Evolutionary conservation across 129 eudicot species (phyloP).

Genomic region (Arctium lappa): DNA sequence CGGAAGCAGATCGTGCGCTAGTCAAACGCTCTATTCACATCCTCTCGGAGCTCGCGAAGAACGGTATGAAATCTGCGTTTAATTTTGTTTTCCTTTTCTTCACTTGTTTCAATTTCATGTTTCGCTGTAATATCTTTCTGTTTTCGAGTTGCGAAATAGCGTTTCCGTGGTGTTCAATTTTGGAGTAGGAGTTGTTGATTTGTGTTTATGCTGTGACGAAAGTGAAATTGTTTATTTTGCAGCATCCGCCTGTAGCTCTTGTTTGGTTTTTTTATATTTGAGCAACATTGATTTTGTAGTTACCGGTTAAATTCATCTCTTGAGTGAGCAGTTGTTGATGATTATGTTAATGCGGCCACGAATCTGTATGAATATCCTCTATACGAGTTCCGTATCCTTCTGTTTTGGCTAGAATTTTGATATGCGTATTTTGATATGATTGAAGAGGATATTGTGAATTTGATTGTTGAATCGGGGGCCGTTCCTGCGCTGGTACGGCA

Average conservation of each 20-base stretch:
- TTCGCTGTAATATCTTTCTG: background rate
- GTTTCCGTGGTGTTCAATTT: background rate
- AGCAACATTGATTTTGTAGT: background rate
- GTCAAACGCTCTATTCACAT: constrained; percentile 46
- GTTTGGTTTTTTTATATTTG: background rate
- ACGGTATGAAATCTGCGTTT: constrained; percentile 32
- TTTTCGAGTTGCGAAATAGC: background rate
- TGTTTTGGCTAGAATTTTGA: constrained; percentile 17
- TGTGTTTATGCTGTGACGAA: background rate
- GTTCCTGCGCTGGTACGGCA: constrained; percentile 54
- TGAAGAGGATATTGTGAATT: constrained; percentile 55
- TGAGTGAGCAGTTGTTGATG: constrained; percentile 4
- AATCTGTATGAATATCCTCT: background rate
- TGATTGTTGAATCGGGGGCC: constrained; percentile 53
- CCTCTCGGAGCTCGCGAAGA: constrained; percentile 55
- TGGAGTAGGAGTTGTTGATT: background rate
- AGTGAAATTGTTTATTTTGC: background rate
- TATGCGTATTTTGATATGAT: constrained; percentile 8
- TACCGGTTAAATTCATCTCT: background rate
- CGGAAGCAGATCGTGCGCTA: constrained; percentile 42
- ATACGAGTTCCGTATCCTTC: background rate
- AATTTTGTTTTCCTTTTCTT: no score
- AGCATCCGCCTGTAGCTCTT: background rate
- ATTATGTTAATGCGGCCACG: background rate
- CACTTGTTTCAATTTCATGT: background rate